Conservation (phyloP, 2,329 filamentous ascomycete genomes). For the Raffaelea ambrosiae region DNA sequence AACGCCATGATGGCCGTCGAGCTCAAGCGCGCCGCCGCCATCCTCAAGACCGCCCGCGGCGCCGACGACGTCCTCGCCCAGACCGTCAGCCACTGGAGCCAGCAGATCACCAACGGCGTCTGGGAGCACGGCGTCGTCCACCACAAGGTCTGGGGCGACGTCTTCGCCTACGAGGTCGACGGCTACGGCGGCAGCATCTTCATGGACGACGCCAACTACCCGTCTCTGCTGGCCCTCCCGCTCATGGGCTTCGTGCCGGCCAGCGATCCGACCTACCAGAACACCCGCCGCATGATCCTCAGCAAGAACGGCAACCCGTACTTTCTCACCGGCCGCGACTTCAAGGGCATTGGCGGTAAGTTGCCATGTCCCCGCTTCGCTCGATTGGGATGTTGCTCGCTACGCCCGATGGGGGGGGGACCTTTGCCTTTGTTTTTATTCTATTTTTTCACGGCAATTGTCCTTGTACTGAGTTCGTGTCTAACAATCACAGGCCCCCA, state of each 20-base stretch:
- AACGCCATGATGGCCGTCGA: conserved; percentile 97
- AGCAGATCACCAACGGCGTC: conserved; percentile 64
- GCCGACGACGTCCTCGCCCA: conserved; percentile 31
- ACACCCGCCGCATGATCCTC: conserved; percentile 74
- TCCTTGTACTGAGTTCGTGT: no score
- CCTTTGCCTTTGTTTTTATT: background rate
- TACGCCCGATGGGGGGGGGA: no score
- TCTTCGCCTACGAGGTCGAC: conserved; percentile 84
- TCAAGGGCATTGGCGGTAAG: conserved; percentile 81
- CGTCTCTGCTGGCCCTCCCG: conserved; percentile 69
- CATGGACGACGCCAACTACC: conserved; percentile 88
- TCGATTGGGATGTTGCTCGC: no score
- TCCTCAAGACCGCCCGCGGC: conserved; percentile 40
- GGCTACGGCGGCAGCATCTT: conserved; percentile 74
- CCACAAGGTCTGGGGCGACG: conserved; percentile 65
- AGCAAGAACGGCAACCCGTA: conserved; percentile 77
- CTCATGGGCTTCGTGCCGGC: conserved; percentile 64
- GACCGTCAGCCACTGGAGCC: conserved; percentile 48
- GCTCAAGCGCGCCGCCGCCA: conserved; percentile 61
- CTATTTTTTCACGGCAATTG: background rate
- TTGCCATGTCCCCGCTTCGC: conserved; percentile 1
- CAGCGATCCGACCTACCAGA: conserved; percentile 67
- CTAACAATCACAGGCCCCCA: conserved; percentile 39
- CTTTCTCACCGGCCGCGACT: conserved; percentile 66
- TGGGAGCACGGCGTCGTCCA: conserved; percentile 76